Base-by-base conservation (phyloP, 176 grass and related monocot species). In the Oryza punctata region DNA sequence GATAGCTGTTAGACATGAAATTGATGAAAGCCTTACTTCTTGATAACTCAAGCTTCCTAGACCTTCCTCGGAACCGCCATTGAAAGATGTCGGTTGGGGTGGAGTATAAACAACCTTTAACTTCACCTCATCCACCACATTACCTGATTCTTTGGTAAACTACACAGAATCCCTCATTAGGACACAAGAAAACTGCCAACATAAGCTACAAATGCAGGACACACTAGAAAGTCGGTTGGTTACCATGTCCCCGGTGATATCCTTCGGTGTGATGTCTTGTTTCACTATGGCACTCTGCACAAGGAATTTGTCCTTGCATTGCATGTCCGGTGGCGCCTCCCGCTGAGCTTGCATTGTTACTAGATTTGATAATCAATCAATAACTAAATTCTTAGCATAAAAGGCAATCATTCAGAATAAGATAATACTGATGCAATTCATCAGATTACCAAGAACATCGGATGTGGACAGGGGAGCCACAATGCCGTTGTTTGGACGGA, bases 261-360 rank as follows among this genome's bases (percentile, higher is more conserved):
- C 96, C 80, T 91, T 93, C 0, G 82, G 73, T 52, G 74, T 10
- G 27, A 72, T 59, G 13, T 83, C 91, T 84, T 82, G 65, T n/a
- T 79, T 73, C 63, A 91, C 93, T 47, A 93, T 72, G 75, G 87
- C 96, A 82, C 89, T 93, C 85, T 98, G 93, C 65, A 98, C 77
- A 77, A 98, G 96, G 87, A 98, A 98, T 45, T 95, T 98, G 47
- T 98, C 96, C 72, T 85, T 98, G 89, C 93, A 95, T 59, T 95
- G 93, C 92, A 98, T 95, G 63, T 93, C 91, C 0, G 79, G 76
- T 4, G 96, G 96, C 12, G 70, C 80, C 41, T 98, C 96, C 46
- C 64, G 67, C 83, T 95, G 96, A 13, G 96, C 89, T 91, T 98
- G 96, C 96, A 98, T 98, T 54, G 93, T 98, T 74, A 98, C 96